phyloP scores from a whole-genome alignment of 2,329 filamentous ascomycete species.

The Aspergillus proliferans region DNA sequence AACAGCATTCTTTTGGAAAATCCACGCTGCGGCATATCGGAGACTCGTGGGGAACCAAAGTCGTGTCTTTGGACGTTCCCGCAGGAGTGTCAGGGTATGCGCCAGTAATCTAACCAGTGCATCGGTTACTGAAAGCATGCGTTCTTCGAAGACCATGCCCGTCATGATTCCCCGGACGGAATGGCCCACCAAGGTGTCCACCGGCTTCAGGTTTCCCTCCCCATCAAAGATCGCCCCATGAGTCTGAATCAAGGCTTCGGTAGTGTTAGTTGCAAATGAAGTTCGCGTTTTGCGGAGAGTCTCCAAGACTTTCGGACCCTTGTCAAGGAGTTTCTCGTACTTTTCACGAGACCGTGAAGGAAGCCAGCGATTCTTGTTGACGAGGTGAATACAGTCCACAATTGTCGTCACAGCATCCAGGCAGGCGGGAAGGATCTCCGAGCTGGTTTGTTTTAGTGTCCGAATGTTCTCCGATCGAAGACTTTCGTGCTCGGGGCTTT shows the following conservation, averaged over 20 bases:
- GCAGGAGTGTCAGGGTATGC: slow-evolving; percentile 32
- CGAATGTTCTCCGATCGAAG: slow-evolving; percentile 28
- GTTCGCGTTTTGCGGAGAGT: slow-evolving; percentile 21
- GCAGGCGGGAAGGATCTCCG: slow-evolving; percentile 21
- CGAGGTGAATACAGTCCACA: slow-evolving; percentile 22
- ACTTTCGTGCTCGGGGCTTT: slow-evolving; percentile 30
- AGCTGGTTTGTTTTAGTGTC: slow-evolving; percentile 24
- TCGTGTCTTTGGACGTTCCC: slow-evolving; percentile 27
- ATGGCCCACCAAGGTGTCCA: not conserved
- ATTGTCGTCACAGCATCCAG: slow-evolving; percentile 17
- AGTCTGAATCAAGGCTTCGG: slow-evolving; percentile 35
- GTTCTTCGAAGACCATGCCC: slow-evolving; percentile 46
- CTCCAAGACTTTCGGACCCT: slow-evolving; percentile 14
- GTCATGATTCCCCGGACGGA: slow-evolving; percentile 38
- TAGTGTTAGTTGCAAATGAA: slow-evolving; percentile 28
- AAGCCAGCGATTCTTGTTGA: slow-evolving; percentile 26
- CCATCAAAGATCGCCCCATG: slow-evolving; percentile 40
- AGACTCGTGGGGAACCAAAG: slow-evolving; percentile 42
- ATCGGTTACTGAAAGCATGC: slow-evolving; percentile 25
- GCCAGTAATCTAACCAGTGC: slow-evolving; percentile 32
- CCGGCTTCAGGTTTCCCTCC: slow-evolving; percentile 30
- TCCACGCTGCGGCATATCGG: slow-evolving; percentile 36
- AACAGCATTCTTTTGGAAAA: slow-evolving; percentile 21
- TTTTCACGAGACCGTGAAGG: slow-evolving; percentile 15
- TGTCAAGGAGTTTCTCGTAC: slow-evolving; percentile 16